These are phyloP conservation scores for Daldinia sp. DNA, from an alignment of 2,329 filamentous ascomycete species.

Conservation along the genomic window DNA sequence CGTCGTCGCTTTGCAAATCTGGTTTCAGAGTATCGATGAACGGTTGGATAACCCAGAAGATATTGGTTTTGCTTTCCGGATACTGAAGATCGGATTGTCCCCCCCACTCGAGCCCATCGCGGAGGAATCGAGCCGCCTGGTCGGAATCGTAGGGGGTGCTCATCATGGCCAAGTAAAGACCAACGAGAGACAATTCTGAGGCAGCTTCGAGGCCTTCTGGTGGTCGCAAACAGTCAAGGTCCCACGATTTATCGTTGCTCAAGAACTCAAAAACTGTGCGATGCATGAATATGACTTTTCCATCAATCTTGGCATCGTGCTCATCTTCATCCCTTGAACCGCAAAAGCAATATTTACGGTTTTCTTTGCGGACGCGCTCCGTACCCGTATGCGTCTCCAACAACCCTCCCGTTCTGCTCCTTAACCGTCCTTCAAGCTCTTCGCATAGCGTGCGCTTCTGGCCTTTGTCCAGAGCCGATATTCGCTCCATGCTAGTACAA, in stretches of 20 bases:
- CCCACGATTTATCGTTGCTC: slow-evolving; percentile 4
- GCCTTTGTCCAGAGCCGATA: not conserved
- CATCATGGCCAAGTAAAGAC: slow-evolving; percentile 7
- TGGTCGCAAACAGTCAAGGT: slow-evolving; percentile 13
- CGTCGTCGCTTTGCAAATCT: not conserved
- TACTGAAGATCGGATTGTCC: not conserved
- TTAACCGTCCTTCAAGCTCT: slow-evolving; percentile 13
- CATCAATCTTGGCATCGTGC: slow-evolving; percentile 12
- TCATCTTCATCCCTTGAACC: not conserved
- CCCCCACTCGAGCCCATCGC: slow-evolving; percentile 1
- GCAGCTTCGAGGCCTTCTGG: not conserved
- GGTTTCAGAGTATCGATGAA: not conserved
- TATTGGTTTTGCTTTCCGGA: not conserved
- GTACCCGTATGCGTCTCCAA: slow-evolving; percentile 1
- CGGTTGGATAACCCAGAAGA: slow-evolving; percentile 6
- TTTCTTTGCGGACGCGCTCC: not conserved
- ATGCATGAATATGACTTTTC: slow-evolving; percentile 18
- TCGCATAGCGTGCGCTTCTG: slow-evolving; percentile 13
- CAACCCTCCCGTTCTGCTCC: slow-evolving; percentile 18
- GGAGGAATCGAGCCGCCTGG: not conserved
- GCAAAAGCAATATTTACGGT: slow-evolving; percentile 7
- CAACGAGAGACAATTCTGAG: slow-evolving; percentile 1
- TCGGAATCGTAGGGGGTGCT: not conserved
- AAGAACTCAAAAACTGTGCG: slow-evolving; percentile 28
- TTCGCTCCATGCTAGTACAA: not conserved